Evolutionary conservation across 495 filamentous ascomycete species (phyloP).

Genomic region (Podospora sp.): DNA sequence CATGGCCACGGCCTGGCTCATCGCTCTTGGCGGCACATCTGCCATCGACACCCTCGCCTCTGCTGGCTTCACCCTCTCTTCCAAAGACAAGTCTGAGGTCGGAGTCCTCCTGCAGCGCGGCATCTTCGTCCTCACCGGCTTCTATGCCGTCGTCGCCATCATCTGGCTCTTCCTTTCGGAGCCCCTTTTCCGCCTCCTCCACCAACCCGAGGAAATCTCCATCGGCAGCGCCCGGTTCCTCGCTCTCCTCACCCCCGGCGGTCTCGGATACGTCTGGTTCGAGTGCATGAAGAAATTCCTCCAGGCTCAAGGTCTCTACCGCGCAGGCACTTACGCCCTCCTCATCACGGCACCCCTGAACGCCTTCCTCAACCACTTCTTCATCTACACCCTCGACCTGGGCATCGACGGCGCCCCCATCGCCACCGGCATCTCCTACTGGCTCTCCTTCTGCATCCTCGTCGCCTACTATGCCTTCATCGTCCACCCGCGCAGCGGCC

Average conservation of each 20-base stretch:
- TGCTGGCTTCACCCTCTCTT: conserved; percentile 80
- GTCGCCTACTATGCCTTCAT: conserved; percentile 71
- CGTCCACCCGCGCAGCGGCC: conserved; percentile 60
- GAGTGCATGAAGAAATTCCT: conserved; percentile 93
- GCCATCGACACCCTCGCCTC: conserved; percentile 88
- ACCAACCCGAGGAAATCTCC: conserved; percentile 77
- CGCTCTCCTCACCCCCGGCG: conserved; percentile 77
- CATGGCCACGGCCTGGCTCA: conserved; percentile 86
- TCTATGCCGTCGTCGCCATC: conserved; percentile 75
- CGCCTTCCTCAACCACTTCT: conserved; percentile 73
- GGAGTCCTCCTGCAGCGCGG: conserved; percentile 81
- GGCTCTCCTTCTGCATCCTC: conserved; percentile 78
- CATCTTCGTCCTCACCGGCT: conserved; percentile 70
- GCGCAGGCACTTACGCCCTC: conserved; percentile 85
- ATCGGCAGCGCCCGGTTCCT: conserved; percentile 74
- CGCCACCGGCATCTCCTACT: conserved; percentile 85
- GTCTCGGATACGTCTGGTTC: conserved; percentile 89
- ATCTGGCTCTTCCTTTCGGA: conserved; percentile 78
- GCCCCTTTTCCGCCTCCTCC: conserved; percentile 71
- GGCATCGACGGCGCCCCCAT: conserved; percentile 81
- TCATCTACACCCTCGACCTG: conserved; percentile 69
- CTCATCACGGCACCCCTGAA: conserved; percentile 81
- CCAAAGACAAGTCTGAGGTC: conserved; percentile 71
- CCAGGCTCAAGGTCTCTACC: conserved; percentile 91
- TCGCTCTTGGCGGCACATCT: conserved; percentile 85